Conservation (phyloP, 2,329 filamentous ascomycete genomes). For the Raffaelea deltoideospora region DNA sequence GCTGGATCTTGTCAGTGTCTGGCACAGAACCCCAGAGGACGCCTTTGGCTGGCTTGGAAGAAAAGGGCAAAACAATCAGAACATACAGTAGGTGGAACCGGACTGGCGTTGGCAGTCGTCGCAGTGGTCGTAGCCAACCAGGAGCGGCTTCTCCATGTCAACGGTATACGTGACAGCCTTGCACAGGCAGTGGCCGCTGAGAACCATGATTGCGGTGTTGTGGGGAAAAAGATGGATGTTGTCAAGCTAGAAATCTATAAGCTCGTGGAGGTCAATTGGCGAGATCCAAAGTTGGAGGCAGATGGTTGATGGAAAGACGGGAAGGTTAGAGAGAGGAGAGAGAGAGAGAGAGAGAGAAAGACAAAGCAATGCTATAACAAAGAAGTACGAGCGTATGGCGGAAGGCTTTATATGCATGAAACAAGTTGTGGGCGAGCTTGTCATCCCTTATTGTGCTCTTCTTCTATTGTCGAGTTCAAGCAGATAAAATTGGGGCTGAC, state of each 20-base stretch:
- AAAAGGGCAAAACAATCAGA: neutral
- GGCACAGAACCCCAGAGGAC: too few relatives aligned
- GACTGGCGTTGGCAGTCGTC: constrained; percentile 59
- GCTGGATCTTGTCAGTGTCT: constrained; percentile 26
- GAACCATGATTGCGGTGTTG: constrained; percentile 36
- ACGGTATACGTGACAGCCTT: constrained; percentile 54
- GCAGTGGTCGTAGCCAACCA: constrained; percentile 55
- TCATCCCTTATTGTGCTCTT: too few relatives aligned
- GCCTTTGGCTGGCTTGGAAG: too few relatives aligned
- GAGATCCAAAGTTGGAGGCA: neutral
- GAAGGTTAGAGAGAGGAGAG: neutral
- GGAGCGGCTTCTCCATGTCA: constrained; percentile 32
- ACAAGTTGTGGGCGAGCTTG: too few relatives aligned
- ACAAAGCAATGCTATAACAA: too few relatives aligned
- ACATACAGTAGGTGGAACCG: constrained; percentile 50
- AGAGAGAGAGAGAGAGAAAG: too few relatives aligned
- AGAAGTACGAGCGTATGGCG: too few relatives aligned
- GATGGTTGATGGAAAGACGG: neutral
- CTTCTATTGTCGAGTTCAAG: too few relatives aligned
- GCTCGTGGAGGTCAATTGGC: too few relatives aligned
- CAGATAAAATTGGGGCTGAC: too few relatives aligned
- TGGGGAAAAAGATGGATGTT: neutral
- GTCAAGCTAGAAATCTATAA: too few relatives aligned
- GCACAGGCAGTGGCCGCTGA: constrained; percentile 57
- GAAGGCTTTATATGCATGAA: too few relatives aligned